A percentile compares a stretch with the other conserved stretches of the same genome.
Evolutionary conservation across 805 yeast species (phyloP).

Genomic region (Candida taoyuanica): DNA sequence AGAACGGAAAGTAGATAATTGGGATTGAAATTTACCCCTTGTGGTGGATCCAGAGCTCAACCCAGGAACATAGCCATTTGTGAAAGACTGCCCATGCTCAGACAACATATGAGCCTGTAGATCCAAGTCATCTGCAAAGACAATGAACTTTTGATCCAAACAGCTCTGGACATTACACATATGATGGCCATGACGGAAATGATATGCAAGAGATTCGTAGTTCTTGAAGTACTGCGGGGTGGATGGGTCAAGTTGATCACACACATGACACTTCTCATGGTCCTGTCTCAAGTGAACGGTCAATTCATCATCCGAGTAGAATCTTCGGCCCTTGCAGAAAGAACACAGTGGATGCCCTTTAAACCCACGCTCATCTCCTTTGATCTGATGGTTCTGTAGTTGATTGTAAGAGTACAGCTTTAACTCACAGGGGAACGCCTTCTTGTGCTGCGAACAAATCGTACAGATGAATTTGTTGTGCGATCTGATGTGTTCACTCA

Average conservation of each 20-base stretch:
- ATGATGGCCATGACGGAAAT: slow-evolving; percentile 70
- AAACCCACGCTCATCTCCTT: slow-evolving; percentile 77
- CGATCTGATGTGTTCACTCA: slow-evolving; percentile 60
- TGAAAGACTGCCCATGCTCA: slow-evolving; percentile 65
- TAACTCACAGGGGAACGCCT: slow-evolving; percentile 71
- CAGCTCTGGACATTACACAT: slow-evolving; percentile 75
- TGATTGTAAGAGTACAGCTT: slow-evolving; percentile 55
- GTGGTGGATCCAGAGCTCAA: slow-evolving; percentile 2
- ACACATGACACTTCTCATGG: slow-evolving; percentile 88
- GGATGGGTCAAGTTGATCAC: slow-evolving; percentile 63
- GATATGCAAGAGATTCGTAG: slow-evolving; percentile 69
- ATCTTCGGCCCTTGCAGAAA: slow-evolving; percentile 68
- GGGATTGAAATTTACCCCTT: slow-evolving; percentile 42
- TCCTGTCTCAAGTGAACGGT: slow-evolving; percentile 72
- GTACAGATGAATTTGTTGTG: slow-evolving; percentile 69
- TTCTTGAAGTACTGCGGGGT: slow-evolving; percentile 72
- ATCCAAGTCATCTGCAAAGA: slow-evolving; percentile 81
- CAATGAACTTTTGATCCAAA: slow-evolving; percentile 86
- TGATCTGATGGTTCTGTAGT: slow-evolving; percentile 62
- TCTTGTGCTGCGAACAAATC: slow-evolving; percentile 72
- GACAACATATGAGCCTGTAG: slow-evolving; percentile 82
- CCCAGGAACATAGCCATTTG: slow-evolving; percentile 32
- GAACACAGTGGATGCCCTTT: slow-evolving; percentile 86
- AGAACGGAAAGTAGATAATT: slow-evolving; percentile 52
- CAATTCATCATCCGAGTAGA: slow-evolving; percentile 86